Conservation (phyloP, 1,284 basidiomycete genomes). For the Irpex sp. region DNA sequence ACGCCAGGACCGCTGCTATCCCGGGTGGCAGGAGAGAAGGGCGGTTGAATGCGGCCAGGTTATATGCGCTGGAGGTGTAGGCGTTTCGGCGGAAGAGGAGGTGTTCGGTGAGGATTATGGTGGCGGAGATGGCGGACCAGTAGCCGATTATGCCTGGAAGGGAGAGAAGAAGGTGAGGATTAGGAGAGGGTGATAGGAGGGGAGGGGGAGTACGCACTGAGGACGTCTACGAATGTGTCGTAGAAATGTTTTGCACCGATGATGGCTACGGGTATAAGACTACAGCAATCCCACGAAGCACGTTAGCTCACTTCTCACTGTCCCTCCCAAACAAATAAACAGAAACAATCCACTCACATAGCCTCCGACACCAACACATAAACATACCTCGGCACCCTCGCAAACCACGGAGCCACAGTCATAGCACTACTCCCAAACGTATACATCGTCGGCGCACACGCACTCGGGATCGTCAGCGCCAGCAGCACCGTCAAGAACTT, state of each 20-base stretch:
- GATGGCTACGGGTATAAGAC: conserved; percentile 58
- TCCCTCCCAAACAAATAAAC: conserved; percentile 11
- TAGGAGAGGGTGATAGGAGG: conserved; percentile 1
- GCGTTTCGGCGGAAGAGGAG: conserved; percentile 45
- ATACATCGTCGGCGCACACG: conserved; percentile 75
- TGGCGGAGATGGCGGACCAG: conserved; percentile 52
- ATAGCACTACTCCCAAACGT: conserved; percentile 74
- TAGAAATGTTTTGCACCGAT: conserved; percentile 59
- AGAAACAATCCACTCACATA: conserved; percentile 41
- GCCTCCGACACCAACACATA: conserved; percentile 67
- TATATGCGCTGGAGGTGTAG: conserved; percentile 27
- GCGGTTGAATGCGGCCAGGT: conserved; percentile 38
- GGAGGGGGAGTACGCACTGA: conserved; percentile 35
- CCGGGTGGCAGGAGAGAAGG: conserved; percentile 40
- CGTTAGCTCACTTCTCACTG: no score
- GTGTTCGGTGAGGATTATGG: conserved; percentile 56
- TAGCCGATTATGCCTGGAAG: conserved; percentile 51
- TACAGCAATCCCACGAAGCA: conserved; percentile 18
- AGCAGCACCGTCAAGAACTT: conserved; percentile 59
- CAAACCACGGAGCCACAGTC: conserved; percentile 54
- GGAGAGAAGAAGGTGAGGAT: conserved; percentile 3
- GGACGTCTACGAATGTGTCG: conserved; percentile 50
- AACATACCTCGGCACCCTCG: conserved; percentile 68
- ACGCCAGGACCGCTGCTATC: conserved; percentile 47
- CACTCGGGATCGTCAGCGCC: conserved; percentile 49